Evolutionary conservation across 1,284 basidiomycete species (phyloP).

Genomic region (Caloboletus firmus): DNA sequence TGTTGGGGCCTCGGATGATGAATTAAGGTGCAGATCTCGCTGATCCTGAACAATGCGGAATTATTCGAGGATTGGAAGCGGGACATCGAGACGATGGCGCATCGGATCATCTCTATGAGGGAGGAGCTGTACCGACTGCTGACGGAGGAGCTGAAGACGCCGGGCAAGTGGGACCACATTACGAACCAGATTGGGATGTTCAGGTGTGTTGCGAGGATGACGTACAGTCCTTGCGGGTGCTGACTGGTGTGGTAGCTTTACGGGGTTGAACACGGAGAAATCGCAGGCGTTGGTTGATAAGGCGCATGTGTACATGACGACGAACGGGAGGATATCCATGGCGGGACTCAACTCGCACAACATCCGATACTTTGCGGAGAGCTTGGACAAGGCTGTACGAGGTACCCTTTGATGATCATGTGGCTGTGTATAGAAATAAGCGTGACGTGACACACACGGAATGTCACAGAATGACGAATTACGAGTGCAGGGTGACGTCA

Average conservation of each 20-base stretch:
- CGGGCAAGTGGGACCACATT: conserved; percentile 91
- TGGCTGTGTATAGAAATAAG: conserved; percentile 20
- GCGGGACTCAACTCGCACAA: conserved; percentile 66
- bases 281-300: conserved; percentile 73
- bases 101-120: conserved; percentile 89
- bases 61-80: conserved; percentile 87
- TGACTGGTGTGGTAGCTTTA: conserved; percentile 56
- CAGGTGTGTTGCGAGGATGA: conserved; percentile 52
- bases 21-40: conserved; percentile 53
- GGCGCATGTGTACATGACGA: conserved; percentile 87
- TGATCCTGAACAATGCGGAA: conserved; percentile 71
- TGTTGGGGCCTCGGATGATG: neutral
- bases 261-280: conserved; percentile 70
- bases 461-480: conserved; percentile 7
- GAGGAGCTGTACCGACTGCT: conserved; percentile 77
- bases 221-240: neutral
- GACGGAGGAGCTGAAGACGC: conserved; percentile 85
- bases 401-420: conserved; percentile 41
- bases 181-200: conserved; percentile 92
- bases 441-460: conserved; percentile 4
- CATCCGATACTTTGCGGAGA: conserved; percentile 73
- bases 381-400: conserved; percentile 72
- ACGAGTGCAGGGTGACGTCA: conserved; percentile 29
- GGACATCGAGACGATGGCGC: conserved; percentile 91
- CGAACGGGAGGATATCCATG: conserved; percentile 76